Conservation (phyloP, 2,329 filamentous ascomycete species). For the Claviceps maximensis region DNA sequence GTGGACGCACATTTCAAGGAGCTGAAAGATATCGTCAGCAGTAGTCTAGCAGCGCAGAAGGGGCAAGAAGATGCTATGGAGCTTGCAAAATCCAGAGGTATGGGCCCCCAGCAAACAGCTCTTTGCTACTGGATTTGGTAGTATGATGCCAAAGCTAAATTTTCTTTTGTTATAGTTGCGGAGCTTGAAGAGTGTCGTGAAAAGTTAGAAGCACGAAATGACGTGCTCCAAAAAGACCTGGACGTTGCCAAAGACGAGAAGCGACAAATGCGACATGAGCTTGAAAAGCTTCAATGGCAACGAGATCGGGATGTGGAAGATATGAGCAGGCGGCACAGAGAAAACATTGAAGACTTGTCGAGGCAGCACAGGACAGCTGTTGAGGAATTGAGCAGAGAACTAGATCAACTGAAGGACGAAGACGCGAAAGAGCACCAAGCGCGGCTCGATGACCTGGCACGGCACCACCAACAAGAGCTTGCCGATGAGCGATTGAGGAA, state of each 20-base stretch:
- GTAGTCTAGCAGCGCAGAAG: conserved; percentile 53
- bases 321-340: conserved; percentile 27
- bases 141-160: conserved; percentile 4
- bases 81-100: conserved; percentile 63
- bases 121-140: background rate
- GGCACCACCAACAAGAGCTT: conserved; percentile 48
- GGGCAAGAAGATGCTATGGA: conserved; percentile 62
- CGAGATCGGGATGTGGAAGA: conserved; percentile 38
- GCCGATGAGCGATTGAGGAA: conserved; percentile 49
- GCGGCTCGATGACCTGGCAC: conserved; percentile 51
- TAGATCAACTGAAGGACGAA: conserved; percentile 26
- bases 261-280: conserved; percentile 20
- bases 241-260: conserved; percentile 24
- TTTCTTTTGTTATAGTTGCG: conserved; percentile 22
- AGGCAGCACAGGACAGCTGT: conserved; percentile 21
- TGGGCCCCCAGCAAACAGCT: background rate
- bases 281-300: conserved; percentile 25
- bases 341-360: conserved; percentile 21
- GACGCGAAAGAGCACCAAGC: conserved; percentile 49
- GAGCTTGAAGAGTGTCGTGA: conserved; percentile 36
- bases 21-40: conserved; percentile 60
- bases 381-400: conserved; percentile 32
- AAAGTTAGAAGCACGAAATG: conserved; percentile 32
- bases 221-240: conserved; percentile 51
- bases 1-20: conserved; percentile 63